Percentiles rank a stretch among this genome's conserved stretches.
Evolutionary conservation across 1,139 yeast species (phyloP).

Genomic region (Saccharomyces uvarum): DNA sequence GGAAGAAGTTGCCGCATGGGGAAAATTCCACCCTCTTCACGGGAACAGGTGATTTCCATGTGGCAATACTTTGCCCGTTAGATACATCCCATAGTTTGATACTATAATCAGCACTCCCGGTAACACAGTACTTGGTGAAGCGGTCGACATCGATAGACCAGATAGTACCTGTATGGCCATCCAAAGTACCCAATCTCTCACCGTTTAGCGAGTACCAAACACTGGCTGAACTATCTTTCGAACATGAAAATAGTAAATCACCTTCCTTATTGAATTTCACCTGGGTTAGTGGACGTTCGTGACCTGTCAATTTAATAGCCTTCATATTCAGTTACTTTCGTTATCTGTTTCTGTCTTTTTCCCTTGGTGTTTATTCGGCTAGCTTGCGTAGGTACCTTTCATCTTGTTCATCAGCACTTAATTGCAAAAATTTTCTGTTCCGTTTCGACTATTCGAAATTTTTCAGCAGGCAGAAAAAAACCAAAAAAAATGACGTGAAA

Average conservation of each 20-base stretch:
- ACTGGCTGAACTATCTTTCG: conserved; percentile 83
- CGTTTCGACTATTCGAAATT: background rate
- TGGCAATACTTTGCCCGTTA: conserved; percentile 68
- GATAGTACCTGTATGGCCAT: conserved; percentile 87
- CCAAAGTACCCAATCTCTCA: conserved; percentile 90
- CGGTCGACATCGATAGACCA: conserved; percentile 89
- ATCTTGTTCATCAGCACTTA: background rate
- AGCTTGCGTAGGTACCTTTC: background rate
- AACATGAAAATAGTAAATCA: conserved; percentile 83
- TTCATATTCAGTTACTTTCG: conserved; percentile 36
- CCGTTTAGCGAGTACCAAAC: conserved; percentile 96
- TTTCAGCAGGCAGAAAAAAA: background rate
- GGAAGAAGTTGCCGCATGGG: conserved; percentile 59
- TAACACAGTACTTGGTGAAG: conserved; percentile 58
- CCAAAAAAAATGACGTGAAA: background rate
- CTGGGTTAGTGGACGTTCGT: conserved; percentile 83
- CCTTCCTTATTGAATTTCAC: conserved; percentile 93
- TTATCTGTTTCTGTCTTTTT: background rate
- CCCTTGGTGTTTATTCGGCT: background rate
- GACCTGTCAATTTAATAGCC: conserved; percentile 60
- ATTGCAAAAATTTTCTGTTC: background rate
- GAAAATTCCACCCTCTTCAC: conserved; percentile 86
- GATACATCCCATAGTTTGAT: conserved; percentile 78
- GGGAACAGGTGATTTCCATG: conserved; percentile 76
- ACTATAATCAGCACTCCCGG: conserved; percentile 88